Conservation (phyloP, 306 rosid genomes). For the Pterocarpus santalinus region DNA sequence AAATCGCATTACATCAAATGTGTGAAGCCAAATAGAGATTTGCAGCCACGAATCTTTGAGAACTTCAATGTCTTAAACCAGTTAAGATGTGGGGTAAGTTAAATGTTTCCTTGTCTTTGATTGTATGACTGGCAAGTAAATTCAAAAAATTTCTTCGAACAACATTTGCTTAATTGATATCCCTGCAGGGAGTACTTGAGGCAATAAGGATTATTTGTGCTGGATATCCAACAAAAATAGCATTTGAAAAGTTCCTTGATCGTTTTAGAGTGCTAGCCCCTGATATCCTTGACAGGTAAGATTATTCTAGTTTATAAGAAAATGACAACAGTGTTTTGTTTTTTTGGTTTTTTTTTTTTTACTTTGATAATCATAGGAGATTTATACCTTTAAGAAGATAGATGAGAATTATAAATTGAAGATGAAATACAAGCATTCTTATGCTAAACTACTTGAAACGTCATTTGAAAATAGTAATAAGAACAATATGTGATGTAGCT, state of each 20-base stretch:
- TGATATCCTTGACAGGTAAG: conserved; percentile 82
- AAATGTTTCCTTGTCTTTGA: conserved; percentile 26
- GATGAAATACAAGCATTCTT: conserved; percentile 29
- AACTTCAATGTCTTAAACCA: conserved; percentile 82
- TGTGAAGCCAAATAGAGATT: conserved; percentile 86
- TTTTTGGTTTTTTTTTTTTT: too few species aligned
- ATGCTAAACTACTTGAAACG: conserved; percentile 34
- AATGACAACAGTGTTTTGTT: conserved; percentile 3
- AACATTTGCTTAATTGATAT: conserved; percentile 24
- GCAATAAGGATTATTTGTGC: conserved; percentile 93
- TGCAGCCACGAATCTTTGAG: conserved; percentile 91
- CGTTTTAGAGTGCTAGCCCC: conserved; percentile 95
- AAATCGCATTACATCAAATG: conserved; percentile 93
- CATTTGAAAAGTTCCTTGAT: conserved; percentile 85
- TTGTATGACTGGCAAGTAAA: conserved; percentile 3
- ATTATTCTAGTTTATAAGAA: conserved; percentile 31
- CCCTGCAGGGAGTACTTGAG: conserved; percentile 86
- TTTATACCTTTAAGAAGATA: conserved; percentile 19
- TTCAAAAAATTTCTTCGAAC: conserved; percentile 1
- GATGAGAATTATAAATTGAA: conserved; percentile 40
- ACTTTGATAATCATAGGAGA: not conserved
- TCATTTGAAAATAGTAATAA: conserved; percentile 19
- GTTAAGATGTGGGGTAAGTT: conserved; percentile 86
- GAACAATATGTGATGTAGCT: conserved; percentile 10
- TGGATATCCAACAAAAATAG: conserved; percentile 87